A percentile compares a stretch with the other conserved stretches of the same genome.
These are phyloP conservation scores for Farysia itapuensis DNA, from an alignment of 1,284 basidiomycete species.

Conservation along the genomic window DNA sequence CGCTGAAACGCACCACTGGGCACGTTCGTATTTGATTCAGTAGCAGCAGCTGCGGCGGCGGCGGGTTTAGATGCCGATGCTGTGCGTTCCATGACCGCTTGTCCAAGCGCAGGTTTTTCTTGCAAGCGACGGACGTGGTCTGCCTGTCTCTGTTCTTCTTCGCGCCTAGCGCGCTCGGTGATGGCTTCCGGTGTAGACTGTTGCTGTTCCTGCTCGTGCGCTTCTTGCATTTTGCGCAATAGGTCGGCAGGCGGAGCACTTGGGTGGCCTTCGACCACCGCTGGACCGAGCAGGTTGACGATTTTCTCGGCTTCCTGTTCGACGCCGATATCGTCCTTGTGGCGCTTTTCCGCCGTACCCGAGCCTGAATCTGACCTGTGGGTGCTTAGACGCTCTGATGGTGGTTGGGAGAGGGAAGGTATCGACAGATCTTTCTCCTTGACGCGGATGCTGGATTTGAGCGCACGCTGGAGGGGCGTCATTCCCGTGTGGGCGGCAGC, in stretches of 20 bases:
- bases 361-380: constrained; percentile 12
- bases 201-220: constrained; percentile 16
- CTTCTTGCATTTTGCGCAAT: constrained; percentile 31
- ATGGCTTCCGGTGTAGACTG: constrained; percentile 17
- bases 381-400: too few relatives aligned
- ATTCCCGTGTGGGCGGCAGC: constrained; percentile 6
- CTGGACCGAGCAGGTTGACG: constrained; percentile 47
- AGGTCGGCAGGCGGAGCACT: constrained; percentile 28
- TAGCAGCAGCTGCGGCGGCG: neutral
- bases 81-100: constrained; percentile 20
- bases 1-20: constrained; percentile 49
- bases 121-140: constrained; percentile 7
- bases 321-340: constrained; percentile 47
- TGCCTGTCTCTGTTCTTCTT: constrained; percentile 14
- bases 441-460: constrained; percentile 20
- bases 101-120: constrained; percentile 27
- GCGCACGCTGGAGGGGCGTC: constrained; percentile 23
- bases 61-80: neutral
- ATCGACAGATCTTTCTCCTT: constrained; percentile 19
- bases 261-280: constrained; percentile 50
- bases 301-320: constrained; percentile 55
- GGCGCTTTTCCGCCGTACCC: constrained; percentile 28
- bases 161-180: constrained; percentile 12
- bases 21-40: constrained; percentile 1
- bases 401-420: neutral